phyloP scores from a whole-genome alignment of 129 eudicot genomes.

The Arctium minus region DNA sequence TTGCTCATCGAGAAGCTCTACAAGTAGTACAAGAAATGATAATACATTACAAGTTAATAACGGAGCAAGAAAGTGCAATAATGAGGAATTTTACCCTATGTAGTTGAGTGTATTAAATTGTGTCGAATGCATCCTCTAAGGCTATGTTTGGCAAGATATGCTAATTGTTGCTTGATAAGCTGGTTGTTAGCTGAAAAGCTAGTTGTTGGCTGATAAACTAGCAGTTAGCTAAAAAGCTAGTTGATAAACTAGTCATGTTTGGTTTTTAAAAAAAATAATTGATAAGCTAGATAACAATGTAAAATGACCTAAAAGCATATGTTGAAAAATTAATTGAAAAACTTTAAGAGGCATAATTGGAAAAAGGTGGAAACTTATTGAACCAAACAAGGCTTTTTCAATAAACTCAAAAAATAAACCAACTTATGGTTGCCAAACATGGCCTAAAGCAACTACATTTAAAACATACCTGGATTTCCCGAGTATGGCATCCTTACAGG shows the following conservation, averaged over 20 bases:
- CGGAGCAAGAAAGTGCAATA: not conserved
- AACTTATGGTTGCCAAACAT: too few relatives aligned
- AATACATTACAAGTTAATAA: not conserved
- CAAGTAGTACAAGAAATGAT: slow-evolving; percentile 9
- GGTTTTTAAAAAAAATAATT: too few relatives aligned
- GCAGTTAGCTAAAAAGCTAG: too few relatives aligned
- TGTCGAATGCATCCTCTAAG: not conserved
- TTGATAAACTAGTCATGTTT: too few relatives aligned
- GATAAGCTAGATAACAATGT: too few relatives aligned
- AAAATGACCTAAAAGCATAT: too few relatives aligned
- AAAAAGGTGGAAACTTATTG: too few relatives aligned
- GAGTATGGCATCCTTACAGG: slow-evolving; percentile 87
- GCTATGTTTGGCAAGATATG: not conserved
- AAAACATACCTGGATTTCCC: slow-evolving; percentile 73
- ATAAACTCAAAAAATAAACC: too few relatives aligned
- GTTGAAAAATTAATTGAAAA: too few relatives aligned
- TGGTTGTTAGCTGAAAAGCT: not conserved
- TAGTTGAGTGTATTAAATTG: not conserved
- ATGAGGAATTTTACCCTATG: not conserved
- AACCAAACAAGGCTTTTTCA: too few relatives aligned
- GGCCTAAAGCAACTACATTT: too few relatives aligned
- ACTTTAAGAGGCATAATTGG: too few relatives aligned
- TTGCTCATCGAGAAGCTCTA: slow-evolving; percentile 64
- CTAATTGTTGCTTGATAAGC: not conserved
- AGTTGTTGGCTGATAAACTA: not conserved